phyloP scores from a whole-genome alignment of 352 stramenopile species.

The Phytophthora multivora region DNA sequence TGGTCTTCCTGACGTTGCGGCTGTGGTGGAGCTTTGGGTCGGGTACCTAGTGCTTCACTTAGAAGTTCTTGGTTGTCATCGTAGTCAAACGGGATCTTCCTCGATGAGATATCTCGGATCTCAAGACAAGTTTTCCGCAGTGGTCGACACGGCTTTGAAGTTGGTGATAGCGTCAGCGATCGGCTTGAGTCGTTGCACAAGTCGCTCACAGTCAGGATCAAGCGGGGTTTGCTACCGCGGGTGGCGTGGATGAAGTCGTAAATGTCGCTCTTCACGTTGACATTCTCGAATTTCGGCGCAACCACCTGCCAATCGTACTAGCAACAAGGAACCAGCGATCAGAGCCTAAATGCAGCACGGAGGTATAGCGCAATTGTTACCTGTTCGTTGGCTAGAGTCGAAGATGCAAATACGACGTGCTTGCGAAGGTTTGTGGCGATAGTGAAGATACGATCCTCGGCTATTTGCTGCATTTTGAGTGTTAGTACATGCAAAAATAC shows the following conservation, averaged over 20 bases:
- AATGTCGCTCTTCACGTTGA: conserved; percentile 75
- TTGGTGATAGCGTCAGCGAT: conserved; percentile 46
- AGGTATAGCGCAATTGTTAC: conserved; percentile 23
- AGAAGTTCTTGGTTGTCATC: conserved; percentile 62
- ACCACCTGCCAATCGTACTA: conserved; percentile 90
- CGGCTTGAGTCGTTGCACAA: conserved; percentile 49
- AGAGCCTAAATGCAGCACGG: background rate
- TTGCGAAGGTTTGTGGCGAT: conserved; percentile 79
- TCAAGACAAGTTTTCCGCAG: conserved; percentile 60
- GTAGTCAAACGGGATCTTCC: conserved; percentile 65
- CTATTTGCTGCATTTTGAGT: conserved; percentile 82
- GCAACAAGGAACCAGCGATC: background rate
- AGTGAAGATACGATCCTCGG: conserved; percentile 73
- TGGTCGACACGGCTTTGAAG: conserved; percentile 48
- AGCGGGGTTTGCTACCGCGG: conserved; percentile 9
- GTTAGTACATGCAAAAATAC: background rate
- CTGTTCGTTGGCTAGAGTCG: conserved; percentile 81
- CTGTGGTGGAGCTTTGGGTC: background rate
- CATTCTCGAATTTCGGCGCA: conserved; percentile 68
- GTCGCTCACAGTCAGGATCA: conserved; percentile 67
- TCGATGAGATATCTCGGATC: conserved; percentile 66
- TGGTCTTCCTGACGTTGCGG: background rate
- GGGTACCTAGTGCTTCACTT: conserved; percentile 46
- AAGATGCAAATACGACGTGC: conserved; percentile 84
- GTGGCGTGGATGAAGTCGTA: conserved; percentile 61